A percentile compares a stretch with the other conserved stretches of the same genome.
Conservation (phyloP, 768 basidiomycete species). For the Russula vinacea region DNA sequence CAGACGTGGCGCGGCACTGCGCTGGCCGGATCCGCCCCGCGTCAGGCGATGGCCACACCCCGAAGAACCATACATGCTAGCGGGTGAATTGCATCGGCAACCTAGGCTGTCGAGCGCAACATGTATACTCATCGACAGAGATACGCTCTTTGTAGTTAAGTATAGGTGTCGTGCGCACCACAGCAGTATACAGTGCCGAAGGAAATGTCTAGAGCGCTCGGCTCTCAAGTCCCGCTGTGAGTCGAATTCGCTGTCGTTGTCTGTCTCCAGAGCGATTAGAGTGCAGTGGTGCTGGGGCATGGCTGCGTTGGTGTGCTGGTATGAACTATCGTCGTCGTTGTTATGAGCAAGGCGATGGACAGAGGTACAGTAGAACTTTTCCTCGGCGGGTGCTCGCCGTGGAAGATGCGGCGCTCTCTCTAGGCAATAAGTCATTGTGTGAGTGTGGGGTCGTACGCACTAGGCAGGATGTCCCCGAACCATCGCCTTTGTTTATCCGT, state of each 20-base stretch:
- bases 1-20: neutral
- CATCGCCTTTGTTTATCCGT: neutral
- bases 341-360: neutral
- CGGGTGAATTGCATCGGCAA: no score
- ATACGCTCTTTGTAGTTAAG: no score
- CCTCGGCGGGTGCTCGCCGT: neutral
- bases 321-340: neutral
- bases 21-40: neutral
- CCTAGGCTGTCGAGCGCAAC: no score
- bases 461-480: no score
- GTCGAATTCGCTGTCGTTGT: neutral
- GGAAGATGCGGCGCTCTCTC: neutral
- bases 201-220: neutral
- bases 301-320: neutral
- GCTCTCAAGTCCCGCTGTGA: neutral
- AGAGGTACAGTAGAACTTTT: no score
- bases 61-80: no score
- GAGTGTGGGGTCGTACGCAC: no score
- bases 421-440: no score
- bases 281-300: no score
- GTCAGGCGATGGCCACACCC: no score
- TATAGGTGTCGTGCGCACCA: neutral
- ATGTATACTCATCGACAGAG: no score
- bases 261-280: neutral
- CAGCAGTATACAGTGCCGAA: neutral